Base-by-base conservation (phyloP, 2,329 filamentous ascomycete species). In the Fusarium tricinctum region DNA sequence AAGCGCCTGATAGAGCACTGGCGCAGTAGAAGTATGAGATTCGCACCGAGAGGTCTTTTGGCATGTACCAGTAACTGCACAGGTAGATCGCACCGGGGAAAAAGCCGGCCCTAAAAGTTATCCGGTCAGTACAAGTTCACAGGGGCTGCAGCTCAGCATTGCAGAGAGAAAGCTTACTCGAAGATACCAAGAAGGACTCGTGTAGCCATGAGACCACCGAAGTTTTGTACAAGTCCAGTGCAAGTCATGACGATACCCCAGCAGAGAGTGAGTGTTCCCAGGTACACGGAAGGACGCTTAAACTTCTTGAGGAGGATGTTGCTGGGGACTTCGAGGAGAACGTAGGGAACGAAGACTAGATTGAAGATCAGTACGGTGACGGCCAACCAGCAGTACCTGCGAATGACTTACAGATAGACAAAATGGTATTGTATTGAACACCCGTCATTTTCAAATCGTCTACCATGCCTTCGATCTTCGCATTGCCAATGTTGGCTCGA, bases 11-110 rank as follows among this genome's bases (percentile, higher is more conserved):
- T 0, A 94, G 79, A 0, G 92, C 91, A 2, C 92, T 92, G 0
- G 91, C 90, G 1, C 90, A 92, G 81, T 94, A 94, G 81, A 94
- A 94, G 46, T 92, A 87, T 6, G 91, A 90, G 44, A 90, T 87
- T 46, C 92, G 86, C 14, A 92, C 84, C 30, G 91, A 91, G 35
- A 94, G 89, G 69, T 95, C 92, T 6, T 85, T 86, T 15, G 91
- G 84, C 74, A 87, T 89, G 70, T 94, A 95, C 92, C 92, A 95
- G 73, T 90, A 92, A 0, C 87, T 90, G 2, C 93, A 83, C 72
- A 92, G 92, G 75, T 92, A 94, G 60, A 90, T 90, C 4, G 92
- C 86, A 4, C 89, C 89, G 0, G 90, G 90, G 71, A 91, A 92
- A 0, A 93, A 82, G 3, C 91, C 91, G 4, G 91, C 87, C 33